These are phyloP conservation scores for Heliamphora exappendiculata DNA, from an alignment of 148 eudicot species.

Conservation along the genomic window DNA sequence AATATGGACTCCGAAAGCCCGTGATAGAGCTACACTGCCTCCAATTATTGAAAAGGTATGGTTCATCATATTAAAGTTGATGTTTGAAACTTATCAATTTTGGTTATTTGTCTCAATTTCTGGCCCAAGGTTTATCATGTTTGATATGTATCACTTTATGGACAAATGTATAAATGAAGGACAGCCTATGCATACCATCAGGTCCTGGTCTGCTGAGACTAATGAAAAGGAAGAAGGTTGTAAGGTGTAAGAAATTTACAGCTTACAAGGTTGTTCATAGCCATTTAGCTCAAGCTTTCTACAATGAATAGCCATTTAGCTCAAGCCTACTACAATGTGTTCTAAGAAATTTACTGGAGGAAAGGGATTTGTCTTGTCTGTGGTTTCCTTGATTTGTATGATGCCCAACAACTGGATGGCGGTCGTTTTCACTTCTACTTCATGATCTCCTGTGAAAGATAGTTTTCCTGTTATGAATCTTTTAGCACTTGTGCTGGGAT, in stretches of 20 bases:
- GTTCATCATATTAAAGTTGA: constrained; percentile 3
- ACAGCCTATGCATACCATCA: background rate
- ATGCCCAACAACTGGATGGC: background rate
- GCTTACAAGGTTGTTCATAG: too few species aligned
- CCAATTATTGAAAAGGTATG: constrained; percentile 59
- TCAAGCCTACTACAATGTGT: background rate
- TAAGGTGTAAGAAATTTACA: too few species aligned
- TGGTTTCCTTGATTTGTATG: background rate
- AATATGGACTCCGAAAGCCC: constrained; percentile 79
- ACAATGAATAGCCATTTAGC: background rate
- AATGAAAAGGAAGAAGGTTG: background rate
- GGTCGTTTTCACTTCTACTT: background rate
- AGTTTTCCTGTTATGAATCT: background rate
- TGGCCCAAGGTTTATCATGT: background rate
- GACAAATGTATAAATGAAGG: background rate
- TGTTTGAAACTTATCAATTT: background rate
- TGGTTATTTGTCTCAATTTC: background rate
- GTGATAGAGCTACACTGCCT: constrained; percentile 62
- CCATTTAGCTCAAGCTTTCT: too few species aligned
- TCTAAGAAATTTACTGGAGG: background rate
- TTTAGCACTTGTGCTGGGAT: background rate
- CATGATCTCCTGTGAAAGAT: background rate
- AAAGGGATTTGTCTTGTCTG: background rate
- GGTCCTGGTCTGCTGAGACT: background rate
- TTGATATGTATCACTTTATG: background rate